Evolutionary conservation across 1,284 basidiomycete genomes (phyloP).

Genomic region (Sphagnurus paluster): DNA sequence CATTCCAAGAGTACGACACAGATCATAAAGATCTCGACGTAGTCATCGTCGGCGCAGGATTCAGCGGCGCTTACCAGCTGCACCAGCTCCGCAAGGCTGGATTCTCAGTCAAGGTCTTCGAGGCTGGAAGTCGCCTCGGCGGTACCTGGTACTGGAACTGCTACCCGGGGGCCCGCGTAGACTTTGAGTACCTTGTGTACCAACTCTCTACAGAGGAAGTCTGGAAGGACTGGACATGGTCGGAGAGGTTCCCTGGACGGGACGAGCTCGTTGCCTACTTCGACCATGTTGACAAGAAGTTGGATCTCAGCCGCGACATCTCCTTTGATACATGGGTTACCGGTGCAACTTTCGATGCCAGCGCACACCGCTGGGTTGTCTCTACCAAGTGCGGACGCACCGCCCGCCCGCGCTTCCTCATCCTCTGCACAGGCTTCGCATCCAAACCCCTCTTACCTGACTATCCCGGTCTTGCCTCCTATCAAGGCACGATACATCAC

Average conservation of each 20-base stretch:
- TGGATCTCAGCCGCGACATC: slow-evolving; percentile 24
- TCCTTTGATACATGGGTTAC: slow-evolving; percentile 24
- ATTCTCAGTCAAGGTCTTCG: slow-evolving; percentile 24
- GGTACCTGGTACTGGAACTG: slow-evolving; percentile 30
- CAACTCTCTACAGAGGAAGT: slow-evolving; percentile 25
- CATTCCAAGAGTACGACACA: too few species aligned
- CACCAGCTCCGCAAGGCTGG: slow-evolving; percentile 22
- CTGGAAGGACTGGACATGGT: slow-evolving; percentile 27
- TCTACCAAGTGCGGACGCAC: slow-evolving; percentile 18
- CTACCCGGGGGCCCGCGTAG: slow-evolving; percentile 26
- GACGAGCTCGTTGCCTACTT: slow-evolving; percentile 26
- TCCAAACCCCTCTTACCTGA: slow-evolving; percentile 24
- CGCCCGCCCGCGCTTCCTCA: slow-evolving; percentile 21
- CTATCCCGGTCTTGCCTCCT: slow-evolving; percentile 23
- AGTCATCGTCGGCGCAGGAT: slow-evolving; percentile 27
- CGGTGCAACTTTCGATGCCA: slow-evolving; percentile 22
- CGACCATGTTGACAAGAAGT: slow-evolving; percentile 24
- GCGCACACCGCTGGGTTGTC: slow-evolving; percentile 23
- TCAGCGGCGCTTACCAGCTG: slow-evolving; percentile 24
- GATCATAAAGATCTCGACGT: slow-evolving; percentile 23
- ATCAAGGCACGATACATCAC: slow-evolving; percentile 25
- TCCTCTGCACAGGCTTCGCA: slow-evolving; percentile 26
- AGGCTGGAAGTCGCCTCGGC: slow-evolving; percentile 23
- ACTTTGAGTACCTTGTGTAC: slow-evolving; percentile 24
- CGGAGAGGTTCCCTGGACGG: slow-evolving; percentile 22